These are phyloP conservation scores for Microthlaspi erraticum DNA, from an alignment of 345 rosid genomes.

Conservation along the genomic window DNA sequence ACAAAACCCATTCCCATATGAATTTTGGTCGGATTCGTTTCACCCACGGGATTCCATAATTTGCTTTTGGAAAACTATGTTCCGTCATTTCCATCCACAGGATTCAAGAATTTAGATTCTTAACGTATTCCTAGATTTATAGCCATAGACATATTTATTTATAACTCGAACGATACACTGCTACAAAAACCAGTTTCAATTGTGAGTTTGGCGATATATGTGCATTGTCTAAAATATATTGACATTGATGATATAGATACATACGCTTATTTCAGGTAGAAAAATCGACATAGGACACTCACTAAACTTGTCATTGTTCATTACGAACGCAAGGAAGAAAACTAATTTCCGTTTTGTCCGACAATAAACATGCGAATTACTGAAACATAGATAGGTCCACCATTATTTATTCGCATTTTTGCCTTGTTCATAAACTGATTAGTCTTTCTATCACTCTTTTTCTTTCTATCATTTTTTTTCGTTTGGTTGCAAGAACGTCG, in stretches of 20 bases:
- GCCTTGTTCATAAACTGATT: slow-evolving; percentile 5
- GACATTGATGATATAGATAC: not conserved
- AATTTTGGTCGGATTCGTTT: slow-evolving; percentile 12
- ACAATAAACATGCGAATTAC: slow-evolving; percentile 31
- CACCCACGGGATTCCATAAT: slow-evolving; percentile 19
- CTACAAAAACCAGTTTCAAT: not conserved
- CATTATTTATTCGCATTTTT: not conserved
- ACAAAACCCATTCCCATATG: not conserved
- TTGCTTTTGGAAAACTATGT: slow-evolving; percentile 30
- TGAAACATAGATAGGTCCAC: slow-evolving; percentile 39
- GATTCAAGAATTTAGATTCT: too few species aligned
- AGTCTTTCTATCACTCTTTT: slow-evolving; percentile 3
- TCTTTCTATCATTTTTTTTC: slow-evolving; percentile 3
- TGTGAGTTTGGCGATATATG: not conserved
- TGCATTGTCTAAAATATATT: not conserved
- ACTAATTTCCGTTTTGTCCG: not conserved
- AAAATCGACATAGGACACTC: slow-evolving; percentile 4
- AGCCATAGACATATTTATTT: too few species aligned
- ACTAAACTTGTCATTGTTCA: slow-evolving; percentile 1
- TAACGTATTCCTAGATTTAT: too few species aligned
- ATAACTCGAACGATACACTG: not conserved
- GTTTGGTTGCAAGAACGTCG: slow-evolving; percentile 30
- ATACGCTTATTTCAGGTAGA: slow-evolving; percentile 3
- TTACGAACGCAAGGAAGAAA: not conserved
- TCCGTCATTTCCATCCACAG: slow-evolving; percentile 19